Evolutionary conservation across 768 basidiomycete species (phyloP).

Genomic region (Rhizopogon rudus): DNA sequence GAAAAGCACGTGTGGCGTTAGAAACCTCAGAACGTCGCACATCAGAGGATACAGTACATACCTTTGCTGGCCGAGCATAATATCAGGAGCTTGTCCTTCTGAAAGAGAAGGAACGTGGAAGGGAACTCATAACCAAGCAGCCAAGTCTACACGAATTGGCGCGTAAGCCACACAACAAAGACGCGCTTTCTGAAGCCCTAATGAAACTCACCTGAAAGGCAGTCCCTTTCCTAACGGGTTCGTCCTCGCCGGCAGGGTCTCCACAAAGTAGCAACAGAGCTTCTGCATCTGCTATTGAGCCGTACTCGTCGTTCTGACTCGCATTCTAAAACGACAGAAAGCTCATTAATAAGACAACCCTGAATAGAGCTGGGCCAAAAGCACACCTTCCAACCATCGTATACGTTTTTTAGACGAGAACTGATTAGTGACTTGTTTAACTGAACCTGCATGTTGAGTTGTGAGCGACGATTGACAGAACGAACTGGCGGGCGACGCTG

Average conservation of each 20-base stretch:
- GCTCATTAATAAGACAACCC: slow-evolving; percentile 9
- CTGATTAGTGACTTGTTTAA: slow-evolving; percentile 60
- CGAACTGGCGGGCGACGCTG: slow-evolving; percentile 11
- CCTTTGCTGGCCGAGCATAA: slow-evolving; percentile 90
- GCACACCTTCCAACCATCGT: slow-evolving; percentile 60
- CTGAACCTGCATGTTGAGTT: slow-evolving; percentile 55
- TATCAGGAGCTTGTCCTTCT: slow-evolving; percentile 69
- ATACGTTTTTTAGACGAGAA: slow-evolving; percentile 52
- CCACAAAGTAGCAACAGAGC: slow-evolving; percentile 71
- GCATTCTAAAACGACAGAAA: slow-evolving; percentile 42
- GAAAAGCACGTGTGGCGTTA: slow-evolving; percentile 9
- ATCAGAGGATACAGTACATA: slow-evolving; percentile 23
- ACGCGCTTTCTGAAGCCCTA: background rate
- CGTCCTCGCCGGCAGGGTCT: slow-evolving; percentile 80
- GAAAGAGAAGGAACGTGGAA: slow-evolving; percentile 83
- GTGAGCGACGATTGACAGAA: slow-evolving; percentile 1
- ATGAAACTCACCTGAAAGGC: slow-evolving; percentile 75
- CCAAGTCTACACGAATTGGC: slow-evolving; percentile 66
- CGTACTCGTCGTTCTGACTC: slow-evolving; percentile 65
- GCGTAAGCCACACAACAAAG: slow-evolving; percentile 2
- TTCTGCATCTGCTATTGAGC: slow-evolving; percentile 61
- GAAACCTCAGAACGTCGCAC: slow-evolving; percentile 2
- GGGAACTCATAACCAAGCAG: slow-evolving; percentile 97
- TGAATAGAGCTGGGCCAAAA: slow-evolving; percentile 4
- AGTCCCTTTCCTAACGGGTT: slow-evolving; percentile 85